A percentile compares a stretch with the other conserved stretches of the same genome.
These are phyloP conservation scores for Lactarius quietus DNA, from an alignment of 768 basidiomycete genomes.

Conservation along the genomic window DNA sequence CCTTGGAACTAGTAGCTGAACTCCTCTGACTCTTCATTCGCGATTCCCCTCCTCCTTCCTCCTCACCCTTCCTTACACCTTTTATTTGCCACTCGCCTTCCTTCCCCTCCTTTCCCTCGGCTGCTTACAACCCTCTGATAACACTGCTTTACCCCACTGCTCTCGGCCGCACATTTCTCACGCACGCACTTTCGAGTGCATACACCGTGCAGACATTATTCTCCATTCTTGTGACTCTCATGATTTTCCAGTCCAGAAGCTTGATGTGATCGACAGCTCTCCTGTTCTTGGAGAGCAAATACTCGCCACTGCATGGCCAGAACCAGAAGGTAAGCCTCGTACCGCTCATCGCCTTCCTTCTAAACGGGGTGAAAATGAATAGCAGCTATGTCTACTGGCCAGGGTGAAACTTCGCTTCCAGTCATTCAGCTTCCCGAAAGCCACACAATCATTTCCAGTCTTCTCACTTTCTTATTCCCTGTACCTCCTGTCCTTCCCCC, in stretches of 20 bases:
- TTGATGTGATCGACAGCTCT: background rate
- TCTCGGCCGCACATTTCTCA: no score
- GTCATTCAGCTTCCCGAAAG: background rate
- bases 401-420: no score
- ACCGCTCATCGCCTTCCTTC: background rate
- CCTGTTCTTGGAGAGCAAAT: background rate
- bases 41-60: no score
- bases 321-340: background rate
- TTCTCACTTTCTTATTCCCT: background rate
- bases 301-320: background rate
- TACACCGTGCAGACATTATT: background rate
- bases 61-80: no score
- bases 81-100: no score
- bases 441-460: background rate
- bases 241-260: background rate
- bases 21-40: no score
- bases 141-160: no score
- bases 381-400: no score
- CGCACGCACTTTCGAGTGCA: no score
- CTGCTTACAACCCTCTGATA: no score
- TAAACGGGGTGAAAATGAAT: background rate
- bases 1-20: no score
- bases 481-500: background rate
- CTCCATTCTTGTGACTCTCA: background rate
- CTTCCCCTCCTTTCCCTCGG: no score